These are phyloP conservation scores for Craterostigma plantagineum DNA, from an alignment of 257 asterid genomes.

Conservation along the genomic window DNA sequence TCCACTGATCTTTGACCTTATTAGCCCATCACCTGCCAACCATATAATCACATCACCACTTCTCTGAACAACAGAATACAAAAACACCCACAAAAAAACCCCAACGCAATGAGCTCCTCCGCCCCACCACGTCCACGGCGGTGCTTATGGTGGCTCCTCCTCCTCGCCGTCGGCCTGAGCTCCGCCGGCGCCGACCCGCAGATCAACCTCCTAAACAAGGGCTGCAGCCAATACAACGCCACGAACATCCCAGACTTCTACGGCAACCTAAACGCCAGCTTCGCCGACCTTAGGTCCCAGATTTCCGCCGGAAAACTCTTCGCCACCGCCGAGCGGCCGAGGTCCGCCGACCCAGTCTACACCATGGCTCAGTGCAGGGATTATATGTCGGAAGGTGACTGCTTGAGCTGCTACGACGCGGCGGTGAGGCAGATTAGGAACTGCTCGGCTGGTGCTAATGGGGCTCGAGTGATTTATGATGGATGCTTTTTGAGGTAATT, in stretches of 20 bases:
- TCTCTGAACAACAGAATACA: no score
- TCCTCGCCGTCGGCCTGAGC: no score
- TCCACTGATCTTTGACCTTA: no score
- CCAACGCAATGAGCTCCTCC: constrained; percentile 5
- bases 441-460: constrained; percentile 65
- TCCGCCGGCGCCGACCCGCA: constrained; percentile 35
- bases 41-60: no score
- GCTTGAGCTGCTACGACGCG: constrained; percentile 57
- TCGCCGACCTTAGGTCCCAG: constrained; percentile 35
- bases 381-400: constrained; percentile 36
- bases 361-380: constrained; percentile 71
- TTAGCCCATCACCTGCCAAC: no score
- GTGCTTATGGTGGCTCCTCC: constrained; percentile 1
- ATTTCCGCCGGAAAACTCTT: constrained; percentile 25
- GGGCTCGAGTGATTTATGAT: constrained; percentile 71
- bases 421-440: constrained; percentile 48
- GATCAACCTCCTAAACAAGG: constrained; percentile 32
- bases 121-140: constrained; percentile 8
- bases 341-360: constrained; percentile 48
- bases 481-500: constrained; percentile 76
- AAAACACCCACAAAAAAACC: no score
- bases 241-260: constrained; percentile 23
- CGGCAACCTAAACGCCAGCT: constrained; percentile 43
- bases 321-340: constrained; percentile 52
- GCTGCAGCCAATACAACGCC: constrained; percentile 66